phyloP scores from a whole-genome alignment of 2,329 filamentous ascomycete species.

The Colletotrichum sp. region DNA sequence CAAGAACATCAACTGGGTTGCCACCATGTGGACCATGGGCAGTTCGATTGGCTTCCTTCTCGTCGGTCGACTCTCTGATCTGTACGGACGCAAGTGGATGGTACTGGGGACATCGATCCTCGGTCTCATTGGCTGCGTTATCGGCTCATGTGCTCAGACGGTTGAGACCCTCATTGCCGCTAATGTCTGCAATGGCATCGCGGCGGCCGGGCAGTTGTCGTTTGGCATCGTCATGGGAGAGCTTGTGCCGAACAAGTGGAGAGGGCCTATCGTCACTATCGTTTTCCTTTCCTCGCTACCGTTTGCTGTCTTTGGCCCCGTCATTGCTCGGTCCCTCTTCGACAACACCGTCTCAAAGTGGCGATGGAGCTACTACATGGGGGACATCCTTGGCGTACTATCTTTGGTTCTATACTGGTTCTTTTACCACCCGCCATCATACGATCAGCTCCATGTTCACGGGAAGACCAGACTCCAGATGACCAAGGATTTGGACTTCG shows the following conservation, averaged over 20 bases:
- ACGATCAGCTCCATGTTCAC: slow-evolving; percentile 43
- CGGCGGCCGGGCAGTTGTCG: slow-evolving; percentile 44
- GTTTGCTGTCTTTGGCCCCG: slow-evolving; percentile 48
- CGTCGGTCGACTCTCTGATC: slow-evolving; percentile 9
- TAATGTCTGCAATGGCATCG: slow-evolving; percentile 41
- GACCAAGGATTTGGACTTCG: slow-evolving; percentile 48
- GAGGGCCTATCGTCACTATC: slow-evolving; percentile 39
- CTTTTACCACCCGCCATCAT: slow-evolving; percentile 53
- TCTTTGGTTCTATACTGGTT: slow-evolving; percentile 44
- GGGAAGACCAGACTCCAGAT: slow-evolving; percentile 40
- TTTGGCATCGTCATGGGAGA: slow-evolving; percentile 47
- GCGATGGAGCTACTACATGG: slow-evolving; percentile 56
- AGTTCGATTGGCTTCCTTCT: slow-evolving; percentile 37
- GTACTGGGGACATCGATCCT: slow-evolving; percentile 28
- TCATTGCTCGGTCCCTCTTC: slow-evolving; percentile 51
- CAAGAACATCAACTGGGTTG: slow-evolving; percentile 34
- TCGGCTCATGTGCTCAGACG: slow-evolving; percentile 37
- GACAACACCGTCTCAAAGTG: slow-evolving; percentile 45
- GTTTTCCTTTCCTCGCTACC: slow-evolving; percentile 44
- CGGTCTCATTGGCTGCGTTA: slow-evolving; percentile 40
- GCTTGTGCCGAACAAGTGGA: slow-evolving; percentile 46
- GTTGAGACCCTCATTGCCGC: slow-evolving; percentile 41
- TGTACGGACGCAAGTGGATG: slow-evolving; percentile 8
- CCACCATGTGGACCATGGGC: slow-evolving; percentile 42
- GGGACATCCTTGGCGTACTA: slow-evolving; percentile 46